These are phyloP conservation scores for Prunella vulgaris DNA, from an alignment of 257 asterid genomes.

Conservation along the genomic window DNA sequence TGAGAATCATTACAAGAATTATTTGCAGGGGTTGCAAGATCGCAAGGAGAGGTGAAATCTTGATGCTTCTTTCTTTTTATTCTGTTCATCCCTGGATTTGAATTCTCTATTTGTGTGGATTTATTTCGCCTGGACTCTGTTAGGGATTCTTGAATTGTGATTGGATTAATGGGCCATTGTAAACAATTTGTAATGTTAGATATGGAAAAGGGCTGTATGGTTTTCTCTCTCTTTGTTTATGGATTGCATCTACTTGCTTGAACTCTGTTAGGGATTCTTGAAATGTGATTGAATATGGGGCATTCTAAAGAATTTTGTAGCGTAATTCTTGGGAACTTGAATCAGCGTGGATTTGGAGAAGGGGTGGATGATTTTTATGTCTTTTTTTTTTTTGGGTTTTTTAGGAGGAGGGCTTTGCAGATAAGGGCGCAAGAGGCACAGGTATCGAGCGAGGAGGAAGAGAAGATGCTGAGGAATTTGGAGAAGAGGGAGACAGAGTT, in stretches of 20 bases:
- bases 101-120: neutral
- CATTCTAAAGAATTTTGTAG: neutral
- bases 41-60: slow-evolving; percentile 74
- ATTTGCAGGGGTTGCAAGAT: slow-evolving; percentile 90
- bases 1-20: slow-evolving; percentile 93
- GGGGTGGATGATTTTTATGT: neutral
- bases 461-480: slow-evolving; percentile 82
- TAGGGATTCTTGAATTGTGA: neutral
- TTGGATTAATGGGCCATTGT: neutral
- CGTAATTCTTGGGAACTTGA: too few species aligned
- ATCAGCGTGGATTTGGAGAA: neutral
- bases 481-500: slow-evolving; percentile 89
- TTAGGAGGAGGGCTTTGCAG: slow-evolving; percentile 88
- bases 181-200: neutral
- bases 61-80: neutral
- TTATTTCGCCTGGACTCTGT: neutral
- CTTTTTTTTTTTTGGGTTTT: neutral
- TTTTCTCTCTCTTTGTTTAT: too few species aligned
- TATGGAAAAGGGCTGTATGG: neutral
- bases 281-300: neutral
- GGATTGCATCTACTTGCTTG: neutral
- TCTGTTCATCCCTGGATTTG: slow-evolving; percentile 12
- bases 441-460: slow-evolving; percentile 82
- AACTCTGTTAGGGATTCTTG: neutral
- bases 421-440: slow-evolving; percentile 81